These are phyloP conservation scores for Sonneratia alba DNA, from an alignment of 345 rosid genomes.

Conservation along the genomic window DNA sequence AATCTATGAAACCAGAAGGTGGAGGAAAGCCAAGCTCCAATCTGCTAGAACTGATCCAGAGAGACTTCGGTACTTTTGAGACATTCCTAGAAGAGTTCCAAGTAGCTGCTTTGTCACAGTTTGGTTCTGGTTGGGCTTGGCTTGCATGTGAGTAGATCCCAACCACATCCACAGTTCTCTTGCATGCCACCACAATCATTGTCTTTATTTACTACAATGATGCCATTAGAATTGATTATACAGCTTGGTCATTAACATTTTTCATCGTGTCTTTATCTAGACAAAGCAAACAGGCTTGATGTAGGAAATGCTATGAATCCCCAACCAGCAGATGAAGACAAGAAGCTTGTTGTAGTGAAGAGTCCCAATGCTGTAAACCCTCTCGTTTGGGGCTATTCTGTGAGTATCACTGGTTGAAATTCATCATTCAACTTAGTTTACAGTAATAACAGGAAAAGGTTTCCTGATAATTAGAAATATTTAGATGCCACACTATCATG, in stretches of 20 bases:
- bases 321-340: conserved; percentile 56
- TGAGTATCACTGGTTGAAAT: conserved; percentile 25
- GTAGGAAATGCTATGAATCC: conserved; percentile 69
- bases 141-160: conserved; percentile 56
- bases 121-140: conserved; percentile 99
- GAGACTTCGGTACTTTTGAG: conserved; percentile 82
- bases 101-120: conserved; percentile 68
- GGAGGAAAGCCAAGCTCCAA: conserved; percentile 87
- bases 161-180: background rate
- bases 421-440: background rate
- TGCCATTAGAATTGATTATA: background rate
- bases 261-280: conserved; percentile 22
- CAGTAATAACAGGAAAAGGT: background rate
- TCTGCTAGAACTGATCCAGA: conserved; percentile 57
- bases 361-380: conserved; percentile 95
- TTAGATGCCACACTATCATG: background rate
- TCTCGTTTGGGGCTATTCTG: conserved; percentile 81
- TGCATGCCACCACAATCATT: conserved; percentile 2
- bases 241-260: background rate
- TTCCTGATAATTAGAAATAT: background rate
- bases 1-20: conserved; percentile 82
- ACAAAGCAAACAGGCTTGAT: conserved; percentile 64
- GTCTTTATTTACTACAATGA: background rate
- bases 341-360: conserved; percentile 68
- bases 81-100: conserved; percentile 41